Base-by-base conservation (phyloP, 331 rosid species). In the Saraca asoca region DNA sequence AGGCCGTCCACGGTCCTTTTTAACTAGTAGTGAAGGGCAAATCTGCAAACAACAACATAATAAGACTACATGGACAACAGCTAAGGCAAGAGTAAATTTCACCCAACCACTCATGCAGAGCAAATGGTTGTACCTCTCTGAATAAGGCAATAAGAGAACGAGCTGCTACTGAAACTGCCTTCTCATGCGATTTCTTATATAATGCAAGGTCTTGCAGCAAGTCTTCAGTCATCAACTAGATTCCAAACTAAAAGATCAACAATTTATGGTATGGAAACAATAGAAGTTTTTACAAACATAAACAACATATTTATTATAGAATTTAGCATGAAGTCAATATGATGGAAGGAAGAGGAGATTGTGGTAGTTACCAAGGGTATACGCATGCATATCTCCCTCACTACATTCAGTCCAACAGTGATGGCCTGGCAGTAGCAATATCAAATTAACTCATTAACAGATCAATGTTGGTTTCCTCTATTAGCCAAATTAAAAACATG, bases 1-100 rank as follows among this genome's bases (percentile, higher is more conserved):
- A 35, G 88, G 95, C n/a, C 91, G 82, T 42, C 98, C 98, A 66
- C 96, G 95, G 71, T 92, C 98, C 81, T 87, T 92, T 86, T 89
- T 92, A 78, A 85, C 74, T 66, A 93, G 85, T 8, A 93, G 79
- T 31, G 95, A 89, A 44, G 98, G 98, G 81, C 87, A 87, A 82
- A 85, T 33, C 96, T 89, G 84, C 80, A 79, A 63, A 19, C 49
- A 69, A 59, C 18, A 51, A 65, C 45, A 64, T 58, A 63, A 66
- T 69, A 14, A 51, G 53, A 44, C 17, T 16, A 39, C 6, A 43
- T 61, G 29, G 51, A 76, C 17, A 38, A 70, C 1, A 19, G 16
- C 6, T 7, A 58, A 6, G 54, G 35, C 58, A 46, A 43, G 45
- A 33, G 60, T 9, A 54, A 67, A 65, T 34, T 17, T 17, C 63